Evolutionary conservation across 345 rosid species (phyloP), one percentile per base, ranked within the genome.

Genomic region (Arabis alpina): DNA sequence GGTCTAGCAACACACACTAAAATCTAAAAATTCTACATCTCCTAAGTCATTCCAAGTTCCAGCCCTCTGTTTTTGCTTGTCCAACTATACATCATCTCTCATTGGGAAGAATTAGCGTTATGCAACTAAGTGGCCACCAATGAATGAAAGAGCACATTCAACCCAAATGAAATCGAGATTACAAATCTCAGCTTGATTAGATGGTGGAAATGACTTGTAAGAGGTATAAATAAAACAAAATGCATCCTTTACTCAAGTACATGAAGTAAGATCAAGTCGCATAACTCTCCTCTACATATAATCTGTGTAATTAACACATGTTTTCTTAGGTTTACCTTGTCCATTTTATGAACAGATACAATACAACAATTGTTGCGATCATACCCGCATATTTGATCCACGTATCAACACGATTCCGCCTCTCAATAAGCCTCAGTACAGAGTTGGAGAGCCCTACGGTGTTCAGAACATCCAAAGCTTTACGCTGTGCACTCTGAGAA

Each of bases 391-490:
- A 94, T 74, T 94, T 94, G 82, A 94, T 91, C 96, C 87, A 83
- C 1, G 67, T 83, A 66, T 94, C 99, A 3, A 89, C 85, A 50
- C 93, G 99, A 76, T 83, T 90, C 61, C 99, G 86, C 86, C 93
- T 84, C 82, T 91, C 98, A 12, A 94, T 83, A 47, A 94, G 90
- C 80, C 93, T 89, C 85, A 94, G 62, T 14, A 91, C 93, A 0
- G 96, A 87, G 69, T 83, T 94, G 51, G 99, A 91, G 45, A 88
- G 97, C 49, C 99, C 99, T 54, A 91, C 93, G 0, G 95, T 94
- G 80, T 91, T 91, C 6, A 89, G 85, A 47, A 89, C 88, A 79
- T 86, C 92, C 84, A 87, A 61, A 65, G 98, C 97, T 72, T 91
- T 93, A 72, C 98, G 82, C 64, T 94, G 98, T 28, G 95, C 98